These are phyloP conservation scores for Cephaloascus albidus DNA, from an alignment of 805 yeast genomes.

Conservation along the genomic window DNA sequence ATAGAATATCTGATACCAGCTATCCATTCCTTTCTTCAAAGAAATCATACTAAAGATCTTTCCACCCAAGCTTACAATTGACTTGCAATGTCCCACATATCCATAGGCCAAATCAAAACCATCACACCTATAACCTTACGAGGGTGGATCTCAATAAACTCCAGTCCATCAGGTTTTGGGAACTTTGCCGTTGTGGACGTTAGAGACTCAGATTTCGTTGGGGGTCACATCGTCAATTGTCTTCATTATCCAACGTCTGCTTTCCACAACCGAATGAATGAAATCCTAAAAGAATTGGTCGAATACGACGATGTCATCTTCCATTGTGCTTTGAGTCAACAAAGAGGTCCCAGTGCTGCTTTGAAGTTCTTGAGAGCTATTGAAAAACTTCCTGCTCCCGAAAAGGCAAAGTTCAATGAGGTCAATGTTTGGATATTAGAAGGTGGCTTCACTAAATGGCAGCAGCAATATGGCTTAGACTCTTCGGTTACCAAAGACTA, in stretches of 20 bases:
- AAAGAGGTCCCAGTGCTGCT: constrained; percentile 85
- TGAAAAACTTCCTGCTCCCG: constrained; percentile 17
- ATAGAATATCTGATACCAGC: no score
- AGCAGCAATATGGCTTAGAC: constrained; percentile 62
- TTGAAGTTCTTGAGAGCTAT: constrained; percentile 44
- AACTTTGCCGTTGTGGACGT: constrained; percentile 66
- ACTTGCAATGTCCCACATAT: no score
- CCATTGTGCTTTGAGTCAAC: constrained; percentile 89
- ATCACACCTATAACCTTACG: no score
- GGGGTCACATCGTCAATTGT: constrained; percentile 60
- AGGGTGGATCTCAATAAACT: no score
- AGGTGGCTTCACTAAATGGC: constrained; percentile 90
- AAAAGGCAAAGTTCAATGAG: constrained; percentile 13
- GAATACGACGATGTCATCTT: constrained; percentile 54
- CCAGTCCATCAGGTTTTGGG: no score
- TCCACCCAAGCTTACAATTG: no score
- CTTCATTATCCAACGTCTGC: constrained; percentile 45
- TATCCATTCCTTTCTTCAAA: no score
- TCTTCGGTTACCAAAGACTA: constrained; percentile 51
- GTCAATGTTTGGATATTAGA: constrained; percentile 58
- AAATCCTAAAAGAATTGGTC: constrained; percentile 23
- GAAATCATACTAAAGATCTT: no score
- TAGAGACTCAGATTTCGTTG: constrained; percentile 72
- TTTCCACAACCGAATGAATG: constrained; percentile 28
- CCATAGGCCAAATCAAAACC: no score